Evolutionary conservation across 129 eudicot genomes (phyloP).

Genomic region (Mikania micrantha): DNA sequence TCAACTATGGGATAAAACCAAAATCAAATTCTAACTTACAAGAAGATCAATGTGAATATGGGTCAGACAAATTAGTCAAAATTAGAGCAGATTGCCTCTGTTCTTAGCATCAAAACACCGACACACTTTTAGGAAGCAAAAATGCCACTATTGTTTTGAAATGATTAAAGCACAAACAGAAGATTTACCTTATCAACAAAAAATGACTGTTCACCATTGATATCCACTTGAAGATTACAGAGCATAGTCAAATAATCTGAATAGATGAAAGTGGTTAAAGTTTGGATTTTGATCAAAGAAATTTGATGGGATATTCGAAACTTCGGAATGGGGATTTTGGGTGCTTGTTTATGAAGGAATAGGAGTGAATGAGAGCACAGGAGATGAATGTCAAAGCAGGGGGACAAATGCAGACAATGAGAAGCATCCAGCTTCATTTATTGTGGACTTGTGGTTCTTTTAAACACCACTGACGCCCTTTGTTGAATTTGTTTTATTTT

Average conservation of each 20-base stretch:
- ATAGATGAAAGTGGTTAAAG: not conserved
- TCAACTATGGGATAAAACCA: not conserved
- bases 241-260: slow-evolving; percentile 20
- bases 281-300: not conserved
- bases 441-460: not conserved
- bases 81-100: not conserved
- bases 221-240: slow-evolving; percentile 51
- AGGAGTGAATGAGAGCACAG: slow-evolving; percentile 27
- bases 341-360: not conserved
- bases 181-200: slow-evolving; percentile 42
- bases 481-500: not conserved
- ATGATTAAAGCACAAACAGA: not conserved
- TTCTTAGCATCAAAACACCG: not conserved
- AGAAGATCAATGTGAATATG: not conserved
- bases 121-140: not conserved
- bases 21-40: not conserved
- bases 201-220: slow-evolving; percentile 57
- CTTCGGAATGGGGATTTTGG: not conserved
- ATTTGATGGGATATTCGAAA: slow-evolving; percentile 11
- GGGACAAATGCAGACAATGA: slow-evolving; percentile 17
- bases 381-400: slow-evolving; percentile 21
- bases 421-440: slow-evolving; percentile 31
- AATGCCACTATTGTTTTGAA: not conserved
- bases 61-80: not conserved
- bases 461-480: not conserved